Conservation (phyloP, 805 yeast genomes). For the Candida takata region DNA sequence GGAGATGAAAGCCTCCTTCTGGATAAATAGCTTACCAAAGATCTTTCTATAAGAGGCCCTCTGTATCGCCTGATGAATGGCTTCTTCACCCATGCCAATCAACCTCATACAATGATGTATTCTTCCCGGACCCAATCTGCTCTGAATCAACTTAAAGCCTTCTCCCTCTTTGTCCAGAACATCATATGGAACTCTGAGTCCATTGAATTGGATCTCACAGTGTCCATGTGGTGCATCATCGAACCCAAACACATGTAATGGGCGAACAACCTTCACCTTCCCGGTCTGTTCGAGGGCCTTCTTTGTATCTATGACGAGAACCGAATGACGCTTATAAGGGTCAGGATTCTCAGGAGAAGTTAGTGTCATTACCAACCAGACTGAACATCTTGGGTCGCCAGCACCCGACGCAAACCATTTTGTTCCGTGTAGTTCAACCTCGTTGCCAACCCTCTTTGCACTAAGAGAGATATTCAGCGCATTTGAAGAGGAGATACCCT, state of each 20-base stretch:
- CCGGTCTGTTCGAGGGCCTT: conserved; percentile 41
- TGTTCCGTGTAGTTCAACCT: conserved; percentile 46
- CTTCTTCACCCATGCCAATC: conserved; percentile 54
- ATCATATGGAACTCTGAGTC: conserved; percentile 39
- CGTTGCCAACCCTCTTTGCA: conserved; percentile 37
- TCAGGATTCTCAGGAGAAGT: conserved; percentile 20
- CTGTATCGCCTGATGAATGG: conserved; percentile 38
- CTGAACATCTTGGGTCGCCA: conserved; percentile 53
- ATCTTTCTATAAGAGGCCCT: conserved; percentile 48
- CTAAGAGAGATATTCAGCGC: conserved; percentile 49
- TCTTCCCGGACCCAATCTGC: conserved; percentile 63
- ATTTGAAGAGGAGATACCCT: conserved; percentile 52
- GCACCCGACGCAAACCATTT: conserved; percentile 73
- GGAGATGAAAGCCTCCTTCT: conserved; percentile 43
- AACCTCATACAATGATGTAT: conserved; percentile 65
- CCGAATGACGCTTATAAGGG: conserved; percentile 47
- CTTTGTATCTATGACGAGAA: conserved; percentile 46
- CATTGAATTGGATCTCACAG: conserved; percentile 46
- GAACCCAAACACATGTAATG: conserved; percentile 48
- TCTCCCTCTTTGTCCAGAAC: conserved; percentile 43
- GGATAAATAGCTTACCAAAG: conserved; percentile 42
- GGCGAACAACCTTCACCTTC: conserved; percentile 40
- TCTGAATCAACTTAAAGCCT: conserved; percentile 58
- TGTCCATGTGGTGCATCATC: conserved; percentile 75
- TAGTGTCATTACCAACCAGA: conserved; percentile 27